Evolutionary conservation across 192 early-diverging fungal genomes (phyloP), one percentile per base, ranked within the genome.

Genomic region (Mortierella alpina): DNA sequence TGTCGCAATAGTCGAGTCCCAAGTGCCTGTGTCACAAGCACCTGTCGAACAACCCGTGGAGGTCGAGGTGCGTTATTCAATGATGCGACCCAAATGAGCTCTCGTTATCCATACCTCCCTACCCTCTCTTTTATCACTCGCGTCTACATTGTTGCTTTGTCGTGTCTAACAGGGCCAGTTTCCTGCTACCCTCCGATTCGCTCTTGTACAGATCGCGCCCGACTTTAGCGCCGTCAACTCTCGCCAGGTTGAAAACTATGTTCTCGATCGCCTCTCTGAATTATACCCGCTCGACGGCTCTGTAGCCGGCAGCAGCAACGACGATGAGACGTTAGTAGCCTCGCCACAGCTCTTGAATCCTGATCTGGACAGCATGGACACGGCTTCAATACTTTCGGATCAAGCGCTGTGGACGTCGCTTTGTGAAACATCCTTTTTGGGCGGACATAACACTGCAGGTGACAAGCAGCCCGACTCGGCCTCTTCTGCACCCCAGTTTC

Each of bases 401-500:
- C 70, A 80, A 44, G 77, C 60, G 18, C 51, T 80, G 1, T 80
- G 77, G 77, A 66, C 59, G 4, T 62, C 77, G 0, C 68, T 80
- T 4, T 72, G 63, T 50, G 77, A 80, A 44, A 46, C 62, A 4
- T 80, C 77, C 12, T 80, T 80, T 55, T 70, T 72, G 13, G 70
- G 69, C 48, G 54, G 55, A 0, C 54, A 71, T 52, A 51, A 45
- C 23, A 10, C 17, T 45, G 45, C 17, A 44, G 42, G 5, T 39
- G 42, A 47, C 66, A n/a, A 59, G 20, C n/a, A 45, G 20, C 41
- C 55, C 59, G n/a, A 20, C 58, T 9, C 23, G 48, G 5, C 15
- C 59, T 42, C 73, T 42, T 72, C 70, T 12, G 75, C 74, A 40
- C 70, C 75, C 12, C 84, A 74, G 23, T 85, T 85, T 73, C 79